Base-by-base conservation (phyloP, 805 yeast genomes). In the Saccharomyces mikatae region DNA sequence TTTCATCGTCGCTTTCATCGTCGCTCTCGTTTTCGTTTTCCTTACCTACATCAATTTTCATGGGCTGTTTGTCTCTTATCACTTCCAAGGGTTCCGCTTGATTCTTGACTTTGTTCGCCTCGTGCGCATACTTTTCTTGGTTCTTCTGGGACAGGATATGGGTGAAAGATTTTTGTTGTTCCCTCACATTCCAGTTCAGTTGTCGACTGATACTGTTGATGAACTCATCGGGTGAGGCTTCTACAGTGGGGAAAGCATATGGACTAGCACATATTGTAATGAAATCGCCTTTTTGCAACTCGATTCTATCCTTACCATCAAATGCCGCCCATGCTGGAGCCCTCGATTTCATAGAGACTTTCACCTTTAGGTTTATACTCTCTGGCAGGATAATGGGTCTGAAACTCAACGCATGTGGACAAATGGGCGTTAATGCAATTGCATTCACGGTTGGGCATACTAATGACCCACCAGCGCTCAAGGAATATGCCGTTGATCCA, bases 261-360 rank as follows among this genome's bases (percentile, higher is more conserved):
- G 90, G 88, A 48, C 94, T 84, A 0, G 97, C 97, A 44, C 82
- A 81, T 14, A 94, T 80, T 0, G 90, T 81, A 32, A 94, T 87
- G 62, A 88, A 90, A 67, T 89, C 94, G 8, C 98, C 97, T 54
- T 81, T 82, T 32, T 74, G 71, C 49, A 94, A 72, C 67, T 94
- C 96, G 3, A 89, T 85, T 46, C 98, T 75, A 24, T 84, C 83
- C 61, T 94, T 84, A 11, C 99, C 99, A 71, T 94, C 99, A 67
- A 94, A 94, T 1, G 97, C 85, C 1, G 96, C 95, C 96, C 96
- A 94, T 0, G 98, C 97, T 0, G 96, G 88, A 4, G 94, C 82
- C 52, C 99, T 74, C 47, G 96, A 85, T 54, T 78, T 80, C 52
- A 82, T 73, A 0, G 98, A 96, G 2, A 90, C 95, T 62, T 86